Conservation (phyloP, 2,329 filamentous ascomycete genomes). For the Exophiala sp. region DNA sequence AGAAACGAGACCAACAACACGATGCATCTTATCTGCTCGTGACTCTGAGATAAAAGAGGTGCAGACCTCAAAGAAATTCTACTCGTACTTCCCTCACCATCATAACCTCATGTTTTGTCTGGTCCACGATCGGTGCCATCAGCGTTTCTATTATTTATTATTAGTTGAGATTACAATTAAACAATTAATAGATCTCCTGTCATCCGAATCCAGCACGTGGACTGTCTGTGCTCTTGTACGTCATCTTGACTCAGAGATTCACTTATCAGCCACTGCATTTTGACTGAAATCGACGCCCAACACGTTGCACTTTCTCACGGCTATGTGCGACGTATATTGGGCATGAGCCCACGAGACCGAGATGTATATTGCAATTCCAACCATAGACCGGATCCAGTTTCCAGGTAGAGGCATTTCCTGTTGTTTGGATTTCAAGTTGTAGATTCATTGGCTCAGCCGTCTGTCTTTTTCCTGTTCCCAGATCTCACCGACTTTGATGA, state of each 20-base stretch:
- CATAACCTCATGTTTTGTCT: too few species aligned
- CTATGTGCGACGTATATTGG: not conserved
- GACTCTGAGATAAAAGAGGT: not conserved
- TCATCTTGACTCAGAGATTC: constrained; percentile 17
- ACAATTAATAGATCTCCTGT: too few species aligned
- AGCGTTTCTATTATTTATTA: too few species aligned
- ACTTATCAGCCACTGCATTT: too few species aligned
- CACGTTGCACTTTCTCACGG: not conserved
- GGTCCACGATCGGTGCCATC: not conserved
- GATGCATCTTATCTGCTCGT: not conserved
- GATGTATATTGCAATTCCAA: not conserved
- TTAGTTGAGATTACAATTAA: too few species aligned
- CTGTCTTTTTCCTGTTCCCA: not conserved
- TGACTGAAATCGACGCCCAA: not conserved
- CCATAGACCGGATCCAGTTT: not conserved
- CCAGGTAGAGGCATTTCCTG: not conserved
- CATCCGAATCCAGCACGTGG: too few species aligned
- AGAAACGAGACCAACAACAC: too few species aligned
- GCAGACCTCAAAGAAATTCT: not conserved
- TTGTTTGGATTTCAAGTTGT: not conserved
- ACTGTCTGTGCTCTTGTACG: too few species aligned
- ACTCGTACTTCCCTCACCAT: too few species aligned
- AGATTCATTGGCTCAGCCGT: not conserved
- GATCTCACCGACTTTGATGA: not conserved
- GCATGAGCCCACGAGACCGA: not conserved